phyloP scores from a whole-genome alignment of 2,329 filamentous ascomycete species.

The Tolypocladium nubicola region DNA sequence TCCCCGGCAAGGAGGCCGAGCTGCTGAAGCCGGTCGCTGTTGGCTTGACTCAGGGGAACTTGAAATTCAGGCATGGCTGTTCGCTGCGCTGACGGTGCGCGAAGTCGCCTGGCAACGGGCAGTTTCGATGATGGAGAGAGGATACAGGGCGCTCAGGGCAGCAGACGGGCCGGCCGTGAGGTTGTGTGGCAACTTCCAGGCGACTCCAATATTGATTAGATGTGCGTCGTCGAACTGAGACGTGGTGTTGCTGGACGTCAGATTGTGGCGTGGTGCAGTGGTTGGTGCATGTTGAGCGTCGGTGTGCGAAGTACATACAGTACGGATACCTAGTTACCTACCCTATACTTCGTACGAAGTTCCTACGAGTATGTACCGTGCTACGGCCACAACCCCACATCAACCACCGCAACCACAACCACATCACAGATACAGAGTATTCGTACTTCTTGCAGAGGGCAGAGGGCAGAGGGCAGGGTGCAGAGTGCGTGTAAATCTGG shows the following conservation, averaged over 20 bases:
- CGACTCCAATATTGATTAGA: not conserved
- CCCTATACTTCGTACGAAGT: no score
- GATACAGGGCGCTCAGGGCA: not conserved
- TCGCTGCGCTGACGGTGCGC: not conserved
- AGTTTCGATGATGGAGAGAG: not conserved
- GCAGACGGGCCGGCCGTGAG: not conserved
- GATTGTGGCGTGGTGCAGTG: not conserved
- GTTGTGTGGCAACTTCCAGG: not conserved
- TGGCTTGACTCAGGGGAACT: not conserved
- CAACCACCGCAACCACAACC: not conserved
- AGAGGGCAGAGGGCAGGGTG: no score
- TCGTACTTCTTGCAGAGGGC: not conserved
- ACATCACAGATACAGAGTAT: not conserved
- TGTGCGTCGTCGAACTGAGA: not conserved
- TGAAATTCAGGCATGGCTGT: not conserved
- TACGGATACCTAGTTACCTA: no score
- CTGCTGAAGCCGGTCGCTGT: not conserved
- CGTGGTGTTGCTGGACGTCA: not conserved
- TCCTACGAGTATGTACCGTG: no score
- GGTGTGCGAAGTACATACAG: no score
- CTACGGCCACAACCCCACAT: not conserved
- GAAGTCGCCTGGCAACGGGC: not conserved
- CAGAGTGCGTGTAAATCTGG: not conserved
- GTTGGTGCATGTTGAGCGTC: not conserved
- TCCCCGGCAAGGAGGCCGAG: not conserved